A percentile compares a stretch with the other conserved stretches of the same genome.
Conservation (phyloP, 352 stramenopile genomes). For the Globisporangium rhizosaccharum region DNA sequence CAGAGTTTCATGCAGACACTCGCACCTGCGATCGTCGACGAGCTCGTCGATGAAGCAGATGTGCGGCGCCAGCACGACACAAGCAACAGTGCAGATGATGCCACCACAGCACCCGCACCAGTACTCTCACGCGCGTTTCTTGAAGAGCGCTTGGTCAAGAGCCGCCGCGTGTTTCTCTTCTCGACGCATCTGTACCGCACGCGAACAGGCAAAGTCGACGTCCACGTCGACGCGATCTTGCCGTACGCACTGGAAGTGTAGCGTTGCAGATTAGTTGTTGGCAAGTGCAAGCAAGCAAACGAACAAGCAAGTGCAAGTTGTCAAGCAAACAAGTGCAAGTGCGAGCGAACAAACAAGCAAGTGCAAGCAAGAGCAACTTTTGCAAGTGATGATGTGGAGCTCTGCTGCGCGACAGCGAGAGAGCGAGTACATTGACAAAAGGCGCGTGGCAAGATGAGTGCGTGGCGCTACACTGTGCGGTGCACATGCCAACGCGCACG, state of each 20-base stretch:
- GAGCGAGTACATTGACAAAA: too few species aligned
- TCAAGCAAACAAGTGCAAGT: slow-evolving; percentile 1
- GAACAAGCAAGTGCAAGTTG: background rate
- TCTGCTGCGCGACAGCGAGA: too few species aligned
- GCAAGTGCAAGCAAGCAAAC: background rate
- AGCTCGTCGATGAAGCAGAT: slow-evolving; percentile 1
- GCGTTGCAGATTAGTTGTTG: too few species aligned
- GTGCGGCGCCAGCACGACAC: background rate
- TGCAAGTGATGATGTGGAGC: too few species aligned
- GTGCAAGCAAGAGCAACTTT: too few species aligned
- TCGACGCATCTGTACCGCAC: slow-evolving; percentile 14
- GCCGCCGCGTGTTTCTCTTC: slow-evolving; percentile 13
- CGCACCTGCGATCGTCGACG: slow-evolving; percentile 6
- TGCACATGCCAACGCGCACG: too few species aligned
- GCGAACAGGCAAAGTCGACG: slow-evolving; percentile 1
- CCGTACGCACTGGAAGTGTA: slow-evolving; percentile 4
- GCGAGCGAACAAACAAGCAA: background rate
- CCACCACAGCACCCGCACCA: background rate
- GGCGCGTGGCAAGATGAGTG: too few species aligned
- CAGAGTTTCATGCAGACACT: slow-evolving; percentile 10
- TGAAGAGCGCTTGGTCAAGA: slow-evolving; percentile 6
- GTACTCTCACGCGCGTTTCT: slow-evolving; percentile 8
- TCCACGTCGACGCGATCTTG: slow-evolving; percentile 17
- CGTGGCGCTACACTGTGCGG: too few species aligned
- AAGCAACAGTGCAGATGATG: background rate